Evolutionary conservation across 768 basidiomycete species (phyloP).

Genomic region (Mycena pura): DNA sequence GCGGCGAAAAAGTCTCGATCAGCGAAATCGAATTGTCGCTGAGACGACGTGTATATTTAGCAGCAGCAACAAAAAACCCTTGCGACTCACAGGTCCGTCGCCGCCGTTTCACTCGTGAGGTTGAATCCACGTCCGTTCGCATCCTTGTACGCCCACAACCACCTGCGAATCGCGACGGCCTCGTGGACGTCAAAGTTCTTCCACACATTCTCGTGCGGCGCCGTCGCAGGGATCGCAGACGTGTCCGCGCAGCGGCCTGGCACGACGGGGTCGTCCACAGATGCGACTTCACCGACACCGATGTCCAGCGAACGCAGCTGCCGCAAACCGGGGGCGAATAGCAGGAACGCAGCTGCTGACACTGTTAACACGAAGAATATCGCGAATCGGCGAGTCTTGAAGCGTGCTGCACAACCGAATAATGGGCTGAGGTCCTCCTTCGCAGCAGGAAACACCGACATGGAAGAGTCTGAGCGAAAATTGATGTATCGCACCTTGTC

Average conservation of each 20-base stretch:
- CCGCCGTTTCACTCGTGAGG: conserved; percentile 1
- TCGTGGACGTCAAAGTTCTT: conserved; percentile 27
- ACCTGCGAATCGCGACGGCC: conserved; percentile 19
- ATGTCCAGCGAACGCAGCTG: conserved; percentile 1
- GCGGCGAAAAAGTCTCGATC: conserved; percentile 24
- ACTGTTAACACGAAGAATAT: conserved; percentile 14
- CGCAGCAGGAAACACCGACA: conserved; percentile 9
- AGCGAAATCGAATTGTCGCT: conserved; percentile 24
- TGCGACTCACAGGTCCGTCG: conserved; percentile 22
- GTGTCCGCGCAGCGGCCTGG: conserved; percentile 21
- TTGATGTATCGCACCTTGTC: neutral
- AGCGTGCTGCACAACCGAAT: neutral
- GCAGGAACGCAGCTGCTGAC: conserved; percentile 2
- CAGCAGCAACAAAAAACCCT: too few species aligned
- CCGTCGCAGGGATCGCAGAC: conserved; percentile 12
- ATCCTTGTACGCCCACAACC: conserved; percentile 20
- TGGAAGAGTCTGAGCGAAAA: conserved; percentile 3
- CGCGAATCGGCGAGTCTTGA: conserved; percentile 11
- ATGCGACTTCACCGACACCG: neutral
- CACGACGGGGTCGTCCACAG: neutral
- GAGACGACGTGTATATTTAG: too few species aligned
- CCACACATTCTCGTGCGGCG: conserved; percentile 25
- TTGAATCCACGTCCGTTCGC: conserved; percentile 14
- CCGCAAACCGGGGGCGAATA: conserved; percentile 5
- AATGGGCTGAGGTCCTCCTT: neutral